Evolutionary conservation across 2,329 filamentous ascomycete genomes (phyloP), one percentile per base, ranked within the genome.

Genomic region (Sporothrix curviconia): DNA sequence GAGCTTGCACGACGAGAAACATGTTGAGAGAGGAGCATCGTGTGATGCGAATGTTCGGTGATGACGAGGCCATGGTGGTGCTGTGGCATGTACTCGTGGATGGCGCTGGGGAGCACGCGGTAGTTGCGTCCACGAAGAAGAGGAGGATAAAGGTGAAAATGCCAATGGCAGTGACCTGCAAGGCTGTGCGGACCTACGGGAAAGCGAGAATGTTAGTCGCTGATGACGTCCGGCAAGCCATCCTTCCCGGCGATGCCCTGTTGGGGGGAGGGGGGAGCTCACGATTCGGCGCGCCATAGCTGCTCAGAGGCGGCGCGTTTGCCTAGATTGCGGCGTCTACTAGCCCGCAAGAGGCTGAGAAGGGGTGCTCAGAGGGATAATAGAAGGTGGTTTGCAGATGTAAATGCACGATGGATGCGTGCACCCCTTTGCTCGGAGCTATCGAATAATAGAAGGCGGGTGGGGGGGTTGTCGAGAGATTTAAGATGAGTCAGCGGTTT

Each of bases 111-210:
- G 36, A 96, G 83, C 59, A 96, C 87, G 64, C 89, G 83, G 76
- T 94, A 95, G 69, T 87, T 89, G 68, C 86, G 74, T 96, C 92
- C 76, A 96, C 85, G 70, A 95, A 80, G 71, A 92, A 84, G 63
- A 91, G 73, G 66, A 92, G 73, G 65, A 92, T 68, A 64, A 92
- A 76, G 64, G 87, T 82, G 67, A 90, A 76, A 64, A 81, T 69
- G 57, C 82, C 77, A 58, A 90, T 78, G 58, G 83, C 77, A 62
- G 80, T 77, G 68, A 94, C 83, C 79, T 96, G 90, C 69, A 87
- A 77, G 67, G 87, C 82, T 62, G 90, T 90, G 65, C 81, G 80
- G 64, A 83, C 78, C 81, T 84, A 60, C 4, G 11, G 7, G 17
- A 2, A 32, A 6, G 28, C 28, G 28, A 32, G 6, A 32, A 32